Evolutionary conservation across 495 filamentous ascomycete species (phyloP).

Genomic region (Penicillium ucsense): DNA sequence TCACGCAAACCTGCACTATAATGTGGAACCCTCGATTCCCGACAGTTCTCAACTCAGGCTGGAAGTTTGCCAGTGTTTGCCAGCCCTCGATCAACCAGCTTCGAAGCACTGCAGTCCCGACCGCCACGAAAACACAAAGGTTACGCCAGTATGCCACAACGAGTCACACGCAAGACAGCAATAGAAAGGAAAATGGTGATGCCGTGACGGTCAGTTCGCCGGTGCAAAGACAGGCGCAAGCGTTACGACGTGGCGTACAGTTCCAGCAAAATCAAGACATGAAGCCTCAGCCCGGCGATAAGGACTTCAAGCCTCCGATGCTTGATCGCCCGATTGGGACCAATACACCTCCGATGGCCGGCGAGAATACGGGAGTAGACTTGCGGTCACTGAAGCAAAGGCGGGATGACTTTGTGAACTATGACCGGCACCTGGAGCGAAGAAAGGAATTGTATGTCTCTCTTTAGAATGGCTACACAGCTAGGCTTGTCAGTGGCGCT

Average conservation of each 20-base stretch:
- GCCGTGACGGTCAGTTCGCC: background rate
- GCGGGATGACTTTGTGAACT: constrained; percentile 73
- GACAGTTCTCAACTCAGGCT: constrained; percentile 12
- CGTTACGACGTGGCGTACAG: constrained; percentile 10
- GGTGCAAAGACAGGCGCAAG: background rate
- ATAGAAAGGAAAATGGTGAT: background rate
- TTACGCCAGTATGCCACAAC: constrained; percentile 27
- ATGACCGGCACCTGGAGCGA: constrained; percentile 67
- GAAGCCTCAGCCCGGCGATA: constrained; percentile 35
- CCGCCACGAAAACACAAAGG: constrained; percentile 12
- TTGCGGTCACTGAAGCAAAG: constrained; percentile 53
- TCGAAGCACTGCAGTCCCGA: constrained; percentile 17
- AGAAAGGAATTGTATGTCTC: constrained; percentile 59
- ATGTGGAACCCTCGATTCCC: constrained; percentile 27
- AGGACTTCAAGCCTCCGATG: constrained; percentile 55
- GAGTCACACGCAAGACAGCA: constrained; percentile 4
- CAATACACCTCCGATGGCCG: constrained; percentile 54
- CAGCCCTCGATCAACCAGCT: constrained; percentile 35
- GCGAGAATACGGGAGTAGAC: constrained; percentile 75
- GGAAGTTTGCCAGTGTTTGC: constrained; percentile 17
- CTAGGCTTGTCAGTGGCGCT: background rate
- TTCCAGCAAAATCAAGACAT: constrained; percentile 27
- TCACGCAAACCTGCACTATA: background rate
- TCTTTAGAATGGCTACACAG: background rate
- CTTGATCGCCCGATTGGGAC: constrained; percentile 78